These are phyloP conservation scores for Colletotrichum siamense DNA, from an alignment of 2,329 filamentous ascomycete genomes.

Conservation along the genomic window DNA sequence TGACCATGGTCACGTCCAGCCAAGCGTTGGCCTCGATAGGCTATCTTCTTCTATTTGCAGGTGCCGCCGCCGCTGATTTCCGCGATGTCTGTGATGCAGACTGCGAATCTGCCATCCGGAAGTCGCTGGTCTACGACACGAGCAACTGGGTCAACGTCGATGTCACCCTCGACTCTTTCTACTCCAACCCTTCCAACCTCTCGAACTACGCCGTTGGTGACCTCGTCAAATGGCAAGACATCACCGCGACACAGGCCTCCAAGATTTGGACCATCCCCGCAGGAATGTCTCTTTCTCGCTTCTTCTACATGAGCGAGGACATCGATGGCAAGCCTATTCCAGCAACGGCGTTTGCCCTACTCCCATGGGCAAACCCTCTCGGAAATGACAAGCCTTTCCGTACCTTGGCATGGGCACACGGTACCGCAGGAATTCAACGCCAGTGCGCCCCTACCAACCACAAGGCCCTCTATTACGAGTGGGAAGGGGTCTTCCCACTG, in stretches of 20 bases:
- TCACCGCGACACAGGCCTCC: neutral
- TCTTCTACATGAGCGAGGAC: slow-evolving; percentile 21
- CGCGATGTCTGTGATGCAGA: slow-evolving; percentile 17
- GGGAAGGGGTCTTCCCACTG: slow-evolving; percentile 22
- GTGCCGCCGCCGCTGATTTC: neutral
- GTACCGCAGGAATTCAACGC: slow-evolving; percentile 25
- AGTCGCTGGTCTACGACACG: neutral
- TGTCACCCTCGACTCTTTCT: slow-evolving; percentile 15
- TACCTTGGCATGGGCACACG: slow-evolving; percentile 29
- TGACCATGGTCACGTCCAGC: rapidly evolving
- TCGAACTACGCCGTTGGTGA: slow-evolving; percentile 19
- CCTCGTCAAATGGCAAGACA: slow-evolving; percentile 23
- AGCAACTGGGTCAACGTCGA: slow-evolving; percentile 9
- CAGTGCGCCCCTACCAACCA: slow-evolving; percentile 29
- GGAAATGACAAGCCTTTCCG: neutral
- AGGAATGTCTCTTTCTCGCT: neutral
- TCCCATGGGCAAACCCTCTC: slow-evolving; percentile 8
- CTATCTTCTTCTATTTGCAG: neutral
- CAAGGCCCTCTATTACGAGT: slow-evolving; percentile 26
- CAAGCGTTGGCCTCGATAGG: neutral
- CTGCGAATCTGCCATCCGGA: slow-evolving; percentile 1
- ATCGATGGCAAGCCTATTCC: slow-evolving; percentile 1
- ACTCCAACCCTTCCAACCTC: slow-evolving; percentile 15
- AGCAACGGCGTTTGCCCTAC: slow-evolving; percentile 19
- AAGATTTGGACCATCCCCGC: slow-evolving; percentile 17